Evolutionary conservation across 495 filamentous ascomycete genomes (phyloP), one percentile per base, ranked within the genome.

Genomic region (Tuber umbilicatum): DNA sequence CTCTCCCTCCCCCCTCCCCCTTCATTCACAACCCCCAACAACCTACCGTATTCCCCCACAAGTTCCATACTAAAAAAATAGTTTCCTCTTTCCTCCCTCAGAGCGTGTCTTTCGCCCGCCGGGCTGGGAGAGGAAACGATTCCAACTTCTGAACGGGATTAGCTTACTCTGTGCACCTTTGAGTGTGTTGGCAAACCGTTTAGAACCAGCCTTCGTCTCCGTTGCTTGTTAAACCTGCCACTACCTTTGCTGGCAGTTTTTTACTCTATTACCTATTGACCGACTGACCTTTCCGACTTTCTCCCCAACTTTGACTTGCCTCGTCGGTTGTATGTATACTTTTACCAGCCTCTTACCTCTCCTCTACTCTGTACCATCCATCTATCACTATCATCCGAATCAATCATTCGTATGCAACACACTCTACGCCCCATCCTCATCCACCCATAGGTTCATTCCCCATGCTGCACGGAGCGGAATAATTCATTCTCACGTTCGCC

Each of bases 131-230:
- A 71, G n/a, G 70, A 71, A 69, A 67, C 70, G 43, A 45, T 27
- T 45, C 43, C 37, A 68, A 74, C 72, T 71, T 55, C 71, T 73
- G 76, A 77, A 47, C 21, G 68, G 75, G 55, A 79, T 67, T 78
- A 78, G 75, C 77, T 79, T 79, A 79, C 77, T 75, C 75, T 69
- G 77, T 71, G 77, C 42, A 78, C 43, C 27, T 39, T 78, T 71
- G 71, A 75, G 78, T 79, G 76, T 79, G 77, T 42, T 79, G 77
- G 77, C 77, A 79, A 68, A 70, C 75, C 74, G 72, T 79, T 79
- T 74, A 78, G 78, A 79, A 79, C 77, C 77, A 70, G 77, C 75
- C 55, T 75, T 74, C 77, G 55, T 70, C 77, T 69, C 55, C n/a
- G n/a, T 27, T 60, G n/a, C 55, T 7, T 14, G 9, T 60, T 31